Evolutionary conservation across 352 stramenopile genomes (phyloP), one percentile per base, ranked within the genome.

Genomic region (Aphanomyces invadans): DNA sequence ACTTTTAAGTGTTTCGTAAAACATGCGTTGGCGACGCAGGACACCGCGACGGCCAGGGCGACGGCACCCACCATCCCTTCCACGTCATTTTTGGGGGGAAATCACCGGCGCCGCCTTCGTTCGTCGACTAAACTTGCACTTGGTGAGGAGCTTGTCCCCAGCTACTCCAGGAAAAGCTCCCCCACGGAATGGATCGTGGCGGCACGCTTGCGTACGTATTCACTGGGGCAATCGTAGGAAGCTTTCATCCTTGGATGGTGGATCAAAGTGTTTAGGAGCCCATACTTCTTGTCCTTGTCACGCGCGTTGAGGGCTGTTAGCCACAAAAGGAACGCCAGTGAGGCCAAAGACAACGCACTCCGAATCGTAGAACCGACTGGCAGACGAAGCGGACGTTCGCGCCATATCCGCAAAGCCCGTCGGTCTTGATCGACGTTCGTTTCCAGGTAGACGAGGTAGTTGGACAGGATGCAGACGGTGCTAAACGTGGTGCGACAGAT

Each of bases 51-150:
- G 10, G 68, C 44, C 25, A 42, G 32, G 28, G 36, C 94, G 33
- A 98, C 65, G 1, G 81, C 79, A 10, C 86, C 91, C 28, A 98
- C 67, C 31, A 96, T 90, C 60, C 95, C 95, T 80, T 98, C 95
- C 17, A 98, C 86, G 52, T 96, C 96, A 70, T 98, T 98, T 75
- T 98, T 98, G 36, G 95, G 95, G n/a, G 49, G 88, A 97, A 29
- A 96, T 68, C 32, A 90, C 88, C 0, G 89, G 81, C 10, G 92
- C 93, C 10, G 94, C 80, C 60, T 90, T 91, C 12, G 77, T 90
- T 26, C 79, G 78, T 2, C 80, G 79, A 53, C 91, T 87, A 33
- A 97, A 86, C 23, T 78, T 76, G 38, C 98, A 83, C 46, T 81
- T 77, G 38, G 89, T 83, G 53, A 95, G 89, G 38, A 86, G 70